phyloP scores from a whole-genome alignment of 2,329 filamentous ascomycete species.

The Sporothrix pallida region DNA sequence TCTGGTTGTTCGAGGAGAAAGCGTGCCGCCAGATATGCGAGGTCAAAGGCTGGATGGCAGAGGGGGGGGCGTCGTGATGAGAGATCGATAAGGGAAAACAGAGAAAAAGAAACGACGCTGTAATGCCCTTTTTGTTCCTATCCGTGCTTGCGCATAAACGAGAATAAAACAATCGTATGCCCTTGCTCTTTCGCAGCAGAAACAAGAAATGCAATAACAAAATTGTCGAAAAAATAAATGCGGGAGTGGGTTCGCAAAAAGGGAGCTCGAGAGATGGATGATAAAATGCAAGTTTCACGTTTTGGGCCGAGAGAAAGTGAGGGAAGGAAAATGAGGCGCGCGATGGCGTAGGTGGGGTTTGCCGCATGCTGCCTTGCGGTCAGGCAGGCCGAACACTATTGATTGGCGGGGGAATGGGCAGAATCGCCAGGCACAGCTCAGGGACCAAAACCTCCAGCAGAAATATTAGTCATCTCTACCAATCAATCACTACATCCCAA shows the following conservation, averaged over 20 bases:
- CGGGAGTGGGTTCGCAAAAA: not conserved
- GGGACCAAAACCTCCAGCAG: too few species aligned
- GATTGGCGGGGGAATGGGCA: not conserved
- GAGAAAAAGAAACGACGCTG: not conserved
- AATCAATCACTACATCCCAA: not conserved
- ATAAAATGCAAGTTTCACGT: not conserved
- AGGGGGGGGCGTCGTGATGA: not conserved
- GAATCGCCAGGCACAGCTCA: not conserved
- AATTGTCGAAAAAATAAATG: not conserved
- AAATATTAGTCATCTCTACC: conserved; percentile 17
- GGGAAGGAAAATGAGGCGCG: not conserved
- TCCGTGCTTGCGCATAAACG: not conserved
- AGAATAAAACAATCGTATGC: not conserved
- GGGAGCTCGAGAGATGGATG: not conserved
- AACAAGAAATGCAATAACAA: not conserved
- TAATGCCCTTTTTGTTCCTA: not conserved
- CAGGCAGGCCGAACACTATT: not conserved
- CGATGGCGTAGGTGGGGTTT: conserved; percentile 32
- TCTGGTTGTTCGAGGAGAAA: not conserved
- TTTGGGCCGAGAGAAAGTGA: not conserved
- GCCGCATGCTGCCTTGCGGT: conserved; percentile 24
- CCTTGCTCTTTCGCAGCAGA: not conserved
- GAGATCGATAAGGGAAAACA: not conserved
- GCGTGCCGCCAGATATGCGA: not conserved
- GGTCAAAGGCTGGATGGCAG: not conserved